Evolutionary conservation across 495 filamentous ascomycete genomes (phyloP).

Genomic region (Aspergillus heteromorphus): DNA sequence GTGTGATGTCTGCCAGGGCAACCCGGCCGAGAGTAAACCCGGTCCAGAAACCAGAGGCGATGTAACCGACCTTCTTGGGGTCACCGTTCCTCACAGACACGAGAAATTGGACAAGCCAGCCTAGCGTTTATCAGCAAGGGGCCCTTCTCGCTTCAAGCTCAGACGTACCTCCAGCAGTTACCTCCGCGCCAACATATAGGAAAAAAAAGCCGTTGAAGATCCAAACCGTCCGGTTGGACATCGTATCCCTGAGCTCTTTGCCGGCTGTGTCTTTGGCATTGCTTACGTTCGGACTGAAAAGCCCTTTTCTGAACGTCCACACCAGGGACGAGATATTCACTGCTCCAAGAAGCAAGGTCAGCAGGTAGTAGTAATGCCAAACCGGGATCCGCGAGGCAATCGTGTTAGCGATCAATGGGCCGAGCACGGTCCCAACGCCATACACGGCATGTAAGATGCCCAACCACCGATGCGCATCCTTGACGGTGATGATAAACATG

Average conservation of each 20-base stretch:
- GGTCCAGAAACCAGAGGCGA: conserved; percentile 68
- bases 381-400: conserved; percentile 30
- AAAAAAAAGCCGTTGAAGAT: conserved; percentile 47
- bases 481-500: conserved; percentile 41
- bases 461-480: conserved; percentile 49
- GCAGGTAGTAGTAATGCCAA: conserved; percentile 23
- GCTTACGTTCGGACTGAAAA: conserved; percentile 19
- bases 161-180: conserved; percentile 38
- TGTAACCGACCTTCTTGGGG: conserved; percentile 61
- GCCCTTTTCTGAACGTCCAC: conserved; percentile 18
- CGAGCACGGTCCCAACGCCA: conserved; percentile 45
- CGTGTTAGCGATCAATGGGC: conserved; percentile 45
- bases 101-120: conserved; percentile 67
- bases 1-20: conserved; percentile 48
- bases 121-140: conserved; percentile 12
- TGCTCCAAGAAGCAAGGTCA: conserved; percentile 11
- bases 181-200: conserved; percentile 39
- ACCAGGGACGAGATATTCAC: conserved; percentile 12
- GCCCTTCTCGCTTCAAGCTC: neutral
- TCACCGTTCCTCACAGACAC: conserved; percentile 54
- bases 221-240: conserved; percentile 33
- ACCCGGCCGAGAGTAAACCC: conserved; percentile 58
- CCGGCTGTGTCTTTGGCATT: conserved; percentile 17
- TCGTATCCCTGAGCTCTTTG: conserved; percentile 15
- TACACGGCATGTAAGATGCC: conserved; percentile 54